Base-by-base conservation (phyloP, 2,329 filamentous ascomycete genomes). In the Stachybotrys chlorohalonatus region DNA sequence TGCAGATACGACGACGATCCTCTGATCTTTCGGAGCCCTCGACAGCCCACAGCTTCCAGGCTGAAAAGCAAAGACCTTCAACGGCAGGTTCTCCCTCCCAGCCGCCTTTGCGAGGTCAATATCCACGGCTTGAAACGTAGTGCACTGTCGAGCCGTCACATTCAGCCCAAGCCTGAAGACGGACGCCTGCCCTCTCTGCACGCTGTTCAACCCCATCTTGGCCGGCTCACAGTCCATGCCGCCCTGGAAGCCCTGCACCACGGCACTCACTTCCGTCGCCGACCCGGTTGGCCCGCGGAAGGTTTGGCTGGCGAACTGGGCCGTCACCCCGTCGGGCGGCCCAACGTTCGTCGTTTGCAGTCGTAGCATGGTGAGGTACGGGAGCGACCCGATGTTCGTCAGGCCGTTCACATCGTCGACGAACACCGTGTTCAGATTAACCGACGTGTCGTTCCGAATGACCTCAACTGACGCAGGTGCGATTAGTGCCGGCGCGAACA, bases 401-500 rank as follows among this genome's bases (percentile, higher is more conserved):
- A 72, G 48, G 0, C 56, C 63, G 0, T 58, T 55, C 7, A 56
- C 53, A 50, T 65, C 63, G 54, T 68, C 59, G 0, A 62, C 54
- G 32, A 74, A 73, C 6, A 52, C 49, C 1, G 62, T 65, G 17
- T 63, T 58, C 1, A 71, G 16, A 6, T 57, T 61, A 31, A 71
- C 59, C 0, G 59, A 55, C 5, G 62, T 58, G 6, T 57, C 57
- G n/a, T 63, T 55, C 31, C 60, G 60, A 9, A 59, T 57, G 9
- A 66, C 56, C 4, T 60, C 60, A 13, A 69, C 59, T 3, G 68
- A 57, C 5, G 55, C 63, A 5, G 71, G 67, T 3, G 66, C 67
- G 48, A 73, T 64, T 42, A 74, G 61, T 6, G 66, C 70, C 0
- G 70, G 68, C 0, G 72, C 68, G 7, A 71, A 59, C 15, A 74